Evolutionary conservation across 352 stramenopile genomes (phyloP).

Genomic region (Phytophthora parvispora): DNA sequence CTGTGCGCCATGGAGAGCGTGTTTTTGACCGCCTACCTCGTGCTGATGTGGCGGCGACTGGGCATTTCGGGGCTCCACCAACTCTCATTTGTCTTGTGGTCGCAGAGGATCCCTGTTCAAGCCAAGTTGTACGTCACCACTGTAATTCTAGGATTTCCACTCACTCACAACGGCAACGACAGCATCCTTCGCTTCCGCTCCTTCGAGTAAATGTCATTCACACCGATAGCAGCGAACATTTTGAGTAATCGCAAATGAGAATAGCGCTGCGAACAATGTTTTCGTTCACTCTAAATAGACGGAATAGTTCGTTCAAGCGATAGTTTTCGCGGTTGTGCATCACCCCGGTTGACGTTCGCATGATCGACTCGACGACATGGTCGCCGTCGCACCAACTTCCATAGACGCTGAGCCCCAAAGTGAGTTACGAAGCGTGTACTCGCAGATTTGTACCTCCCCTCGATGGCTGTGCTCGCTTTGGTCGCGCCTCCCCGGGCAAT

Average conservation of each 20-base stretch:
- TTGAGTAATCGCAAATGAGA: neutral
- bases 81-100: slow-evolving; percentile 38
- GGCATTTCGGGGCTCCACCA: slow-evolving; percentile 26
- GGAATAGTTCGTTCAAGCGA: neutral
- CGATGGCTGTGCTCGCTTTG: neutral
- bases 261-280: neutral
- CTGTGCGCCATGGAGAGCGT: slow-evolving; percentile 28
- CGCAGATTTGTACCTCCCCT: neutral
- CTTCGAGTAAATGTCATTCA: neutral
- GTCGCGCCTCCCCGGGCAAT: slow-evolving; percentile 1
- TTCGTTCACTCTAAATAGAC: neutral
- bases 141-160: slow-evolving; percentile 39
- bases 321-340: too few species aligned
- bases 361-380: too few species aligned
- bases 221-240: too few species aligned
- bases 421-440: neutral
- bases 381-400: neutral
- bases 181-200: slow-evolving; percentile 32
- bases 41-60: slow-evolving; percentile 17
- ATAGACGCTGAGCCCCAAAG: neutral
- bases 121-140: slow-evolving; percentile 32
- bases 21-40: slow-evolving; percentile 29
- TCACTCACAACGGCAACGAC: slow-evolving; percentile 41
- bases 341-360: too few species aligned
- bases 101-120: slow-evolving; percentile 30